Conservation (phyloP, 345 rosid genomes). For the Noccaea bulbosa region DNA sequence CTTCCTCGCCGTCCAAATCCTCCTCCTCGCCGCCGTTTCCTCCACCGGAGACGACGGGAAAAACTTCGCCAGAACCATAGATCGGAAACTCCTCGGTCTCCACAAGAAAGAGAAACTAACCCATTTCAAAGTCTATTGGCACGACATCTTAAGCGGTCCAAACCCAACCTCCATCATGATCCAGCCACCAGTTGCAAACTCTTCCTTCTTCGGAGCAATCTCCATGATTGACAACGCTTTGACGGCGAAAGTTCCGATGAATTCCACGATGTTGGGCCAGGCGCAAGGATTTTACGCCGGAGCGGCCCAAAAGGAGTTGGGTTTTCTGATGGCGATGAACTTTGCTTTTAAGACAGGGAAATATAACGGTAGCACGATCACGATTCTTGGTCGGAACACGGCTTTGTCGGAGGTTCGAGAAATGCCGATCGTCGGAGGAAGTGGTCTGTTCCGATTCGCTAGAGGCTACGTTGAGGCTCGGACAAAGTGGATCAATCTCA, state of each 20-base stretch:
- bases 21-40: conserved; percentile 26
- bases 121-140: conserved; percentile 72
- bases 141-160: conserved; percentile 58
- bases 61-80: conserved; percentile 46
- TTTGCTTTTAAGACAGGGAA: conserved; percentile 68
- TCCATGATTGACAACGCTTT: conserved; percentile 71
- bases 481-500: conserved; percentile 48
- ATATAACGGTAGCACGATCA: conserved; percentile 69
- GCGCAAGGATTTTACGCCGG: conserved; percentile 77
- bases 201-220: conserved; percentile 52
- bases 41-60: conserved; percentile 26
- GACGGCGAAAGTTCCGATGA: conserved; percentile 57
- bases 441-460: conserved; percentile 78
- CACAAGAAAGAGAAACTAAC: conserved; percentile 60
- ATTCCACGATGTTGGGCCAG: conserved; percentile 67
- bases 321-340: conserved; percentile 71
- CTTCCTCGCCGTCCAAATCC: conserved; percentile 30
- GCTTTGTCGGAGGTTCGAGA: conserved; percentile 60
- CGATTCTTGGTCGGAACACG: conserved; percentile 68
- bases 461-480: conserved; percentile 67
- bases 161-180: conserved; percentile 57
- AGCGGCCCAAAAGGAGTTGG: conserved; percentile 59
- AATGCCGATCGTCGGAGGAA: conserved; percentile 79
- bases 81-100: conserved; percentile 45
- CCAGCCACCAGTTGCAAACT: conserved; percentile 46